Evolutionary conservation across 768 basidiomycete genomes (phyloP), one percentile per base, ranked within the genome.

Genomic region (Macrolepiota dolichaula): DNA sequence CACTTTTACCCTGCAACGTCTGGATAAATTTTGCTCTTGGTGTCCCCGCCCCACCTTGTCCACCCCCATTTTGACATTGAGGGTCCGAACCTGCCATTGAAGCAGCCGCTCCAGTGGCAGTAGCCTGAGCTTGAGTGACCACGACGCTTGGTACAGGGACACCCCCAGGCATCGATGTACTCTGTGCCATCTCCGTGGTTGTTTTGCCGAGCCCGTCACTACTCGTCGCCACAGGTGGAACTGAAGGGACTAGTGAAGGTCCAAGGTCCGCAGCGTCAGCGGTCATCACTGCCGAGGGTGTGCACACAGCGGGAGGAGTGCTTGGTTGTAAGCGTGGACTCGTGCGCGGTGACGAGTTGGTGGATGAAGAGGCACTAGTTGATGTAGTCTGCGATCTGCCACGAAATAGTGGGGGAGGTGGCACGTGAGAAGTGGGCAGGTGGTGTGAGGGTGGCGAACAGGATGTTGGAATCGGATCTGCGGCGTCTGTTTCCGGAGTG

Each of bases 1-100:
- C 83, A 59, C 82, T 82, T 73, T 87, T 85, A 25, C 77, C 77
- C 69, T 84, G 81, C 61, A 88, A 71, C 51, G 84, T 82, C 70
- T 83, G 76, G 63, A 88, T 68, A 65, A 86, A 83, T 67, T 78
- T 82, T 55, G 79, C 73, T 54, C 77, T 76, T 15, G 79, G 76
- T 6, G 74, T 70, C 10, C 70, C 70, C 24, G 63, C 68, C 35
- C 70, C 71, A 24, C 68, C 67, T 19, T 35, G 51, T 3, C 62
- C 55, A 61, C 66, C 12, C 67, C 44, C 35, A 57, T 42, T 25
- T 61, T 52, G 19, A n/a, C 12, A 27, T 27, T 49, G 56, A 49
- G 29, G 29, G 29, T 25, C 25, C 29, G 35, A 22, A 47, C 53
- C 32, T 38, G 35, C 17, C 36, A 29, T 42, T 29, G 55, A 3